Evolutionary conservation across 768 basidiomycete genomes (phyloP), one percentile per base, ranked within the genome.

Genomic region (Coprinopsis strossmayeri): DNA sequence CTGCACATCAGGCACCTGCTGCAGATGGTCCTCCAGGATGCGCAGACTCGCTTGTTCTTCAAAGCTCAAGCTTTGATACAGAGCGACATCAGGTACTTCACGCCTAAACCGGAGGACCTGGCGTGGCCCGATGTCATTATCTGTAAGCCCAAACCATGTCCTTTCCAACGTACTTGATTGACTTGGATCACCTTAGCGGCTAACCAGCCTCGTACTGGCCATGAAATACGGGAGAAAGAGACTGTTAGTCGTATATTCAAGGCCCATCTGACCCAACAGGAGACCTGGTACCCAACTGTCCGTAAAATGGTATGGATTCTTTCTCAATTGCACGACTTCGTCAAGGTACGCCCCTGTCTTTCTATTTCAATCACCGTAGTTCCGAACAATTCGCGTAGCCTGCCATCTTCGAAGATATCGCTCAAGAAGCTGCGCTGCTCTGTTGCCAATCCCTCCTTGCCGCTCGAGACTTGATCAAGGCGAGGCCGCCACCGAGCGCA

Each of bases 391-490:
- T 7, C 15, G 30, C 30, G 15, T 50, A 98, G 93, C 84, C 89
- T n/a, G 85, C 82, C 1, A 94, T 97, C 50, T 99, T 96, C 50
- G 88, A 93, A 57, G 96, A 99, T 62, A 88, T 98, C 34, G 93
- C 95, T 0, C 90, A 93, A 66, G 94, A 97, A 67, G 91, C 94
- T 0, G 75, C 96, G 26, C 73, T 77, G 11, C 70, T 91, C 3
- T 95, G 93, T 62, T 79, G 84, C 28, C 76, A 84, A 50, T 95
- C 94, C 0, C 76, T 98, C 2, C 71, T 87, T 28, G 64, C 76
- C 3, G 91, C 89, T 0, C 76, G 87, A 0, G 76, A 84, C n/a
- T 68, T 73, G 18, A 72, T 97, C 42, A 72, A 76, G 20, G 50
- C 59, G 25, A 77, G 75, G 42, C 71, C 71, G 32, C 65, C 69